phyloP scores from a whole-genome alignment of 495 filamentous ascomycete species.

The Pyrenula aspistea region DNA sequence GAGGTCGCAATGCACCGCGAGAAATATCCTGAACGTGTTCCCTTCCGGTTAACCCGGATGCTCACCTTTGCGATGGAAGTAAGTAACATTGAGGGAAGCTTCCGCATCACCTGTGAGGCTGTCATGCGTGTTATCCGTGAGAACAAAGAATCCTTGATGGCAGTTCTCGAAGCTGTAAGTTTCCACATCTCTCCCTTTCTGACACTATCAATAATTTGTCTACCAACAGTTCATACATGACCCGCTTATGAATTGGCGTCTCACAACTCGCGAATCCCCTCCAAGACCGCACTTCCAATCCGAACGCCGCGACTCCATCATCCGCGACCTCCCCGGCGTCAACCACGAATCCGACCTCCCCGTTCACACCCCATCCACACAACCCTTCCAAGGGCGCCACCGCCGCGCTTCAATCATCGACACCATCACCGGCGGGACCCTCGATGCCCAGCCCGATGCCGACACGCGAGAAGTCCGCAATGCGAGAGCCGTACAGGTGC shows the following conservation, averaged over 20 bases:
- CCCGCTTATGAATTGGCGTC: conserved; percentile 91
- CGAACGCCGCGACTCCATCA: conserved; percentile 65
- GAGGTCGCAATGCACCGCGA: conserved; percentile 99
- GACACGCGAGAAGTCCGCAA: conserved; percentile 73
- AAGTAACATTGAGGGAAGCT: conserved; percentile 97
- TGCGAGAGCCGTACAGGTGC: conserved; percentile 79
- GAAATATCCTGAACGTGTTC: conserved; percentile 95
- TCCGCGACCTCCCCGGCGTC: conserved; percentile 45
- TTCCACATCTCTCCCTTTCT: conserved; percentile 1
- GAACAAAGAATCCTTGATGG: conserved; percentile 98
- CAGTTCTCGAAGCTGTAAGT: conserved; percentile 91
- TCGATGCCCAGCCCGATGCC: conserved; percentile 35
- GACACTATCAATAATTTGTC: conserved; percentile 12
- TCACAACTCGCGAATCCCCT: conserved; percentile 75
- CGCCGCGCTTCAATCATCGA: conserved; percentile 37
- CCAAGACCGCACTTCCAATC: conserved; percentile 68
- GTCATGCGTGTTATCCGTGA: conserved; percentile 94
- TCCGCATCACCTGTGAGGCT: conserved; percentile 92
- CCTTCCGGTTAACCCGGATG: conserved; percentile 96
- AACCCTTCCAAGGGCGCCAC: conserved; percentile 32
- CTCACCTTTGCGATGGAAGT: conserved; percentile 99
- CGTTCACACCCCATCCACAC: conserved; percentile 36
- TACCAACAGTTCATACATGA: conserved; percentile 81
- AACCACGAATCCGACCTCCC: conserved; percentile 24
- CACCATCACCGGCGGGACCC: conserved; percentile 21